Base-by-base conservation (phyloP, 2,329 filamentous ascomycete genomes). In the Ophiostoma montium region DNA sequence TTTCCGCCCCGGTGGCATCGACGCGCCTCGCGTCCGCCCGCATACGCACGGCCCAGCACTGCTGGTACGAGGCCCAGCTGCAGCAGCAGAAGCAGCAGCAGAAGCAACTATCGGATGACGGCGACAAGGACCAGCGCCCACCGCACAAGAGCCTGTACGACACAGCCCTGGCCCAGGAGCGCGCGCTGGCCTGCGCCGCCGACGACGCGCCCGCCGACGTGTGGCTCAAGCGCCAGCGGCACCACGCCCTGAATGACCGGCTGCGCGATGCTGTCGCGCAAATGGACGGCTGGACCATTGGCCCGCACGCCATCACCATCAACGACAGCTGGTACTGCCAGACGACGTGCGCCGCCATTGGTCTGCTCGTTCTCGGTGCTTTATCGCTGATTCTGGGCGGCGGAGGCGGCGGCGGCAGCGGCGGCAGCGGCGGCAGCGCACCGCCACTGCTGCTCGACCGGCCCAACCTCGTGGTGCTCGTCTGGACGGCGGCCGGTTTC, bases 241-340 rank as follows among this genome's bases (percentile, higher is more conserved):
- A 44, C 42, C 27, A 30, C 30, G 42, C 31, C 11, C 32, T 44
- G 42, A 44, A 44, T 12, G 42, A 31, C 11, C 42, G 30, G 13
- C 42, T 44, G 27, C n/a, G 27, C 5, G 42, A 32, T 3, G 42
- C 42, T 2, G 13, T 27, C 15, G 42, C 30, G 10, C 12, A 13
- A 30, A 44, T 32, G 42, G n/a, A 18, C 16, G 8, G 31, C 27
- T 44, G 42, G 42, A 31, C 30, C n/a, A 33, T 44, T 21, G 42
- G 42, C n/a, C 27, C 42, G 42, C 42, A 44, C 30, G 21, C 27
- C 27, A 44, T 44, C 6, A 33, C 16, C n/a, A 33, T 44, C 27
- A 31, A 33, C 42, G 42, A 44, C 42, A 33, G 16, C 27, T 44
- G 42, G 42, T 44, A 44, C 42, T 32, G 42, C 42, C 42, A 18